Percentiles rank a stretch among this genome's conserved stretches.
Evolutionary conservation across 192 early-diverging fungal genomes (phyloP).

Genomic region (Haplosporangium gracile): DNA sequence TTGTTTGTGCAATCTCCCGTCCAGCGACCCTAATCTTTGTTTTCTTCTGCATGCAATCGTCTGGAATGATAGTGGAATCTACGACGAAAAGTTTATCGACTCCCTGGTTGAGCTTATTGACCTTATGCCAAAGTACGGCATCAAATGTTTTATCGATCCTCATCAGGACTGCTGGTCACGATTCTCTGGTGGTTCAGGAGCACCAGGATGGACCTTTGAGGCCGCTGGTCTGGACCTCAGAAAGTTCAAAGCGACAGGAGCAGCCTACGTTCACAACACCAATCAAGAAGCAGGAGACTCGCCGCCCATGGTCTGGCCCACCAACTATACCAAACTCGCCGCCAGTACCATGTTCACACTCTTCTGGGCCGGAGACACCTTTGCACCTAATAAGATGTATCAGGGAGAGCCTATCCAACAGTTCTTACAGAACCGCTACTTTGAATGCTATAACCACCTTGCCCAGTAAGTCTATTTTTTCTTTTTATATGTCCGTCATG

Average conservation of each 20-base stretch:
- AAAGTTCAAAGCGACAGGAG: slow-evolving; percentile 80
- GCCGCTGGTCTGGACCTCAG: slow-evolving; percentile 80
- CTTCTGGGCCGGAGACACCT: slow-evolving; percentile 82
- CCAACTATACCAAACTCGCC: slow-evolving; percentile 90
- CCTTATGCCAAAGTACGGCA: slow-evolving; percentile 78
- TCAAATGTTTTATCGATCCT: slow-evolving; percentile 90
- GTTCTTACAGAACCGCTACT: slow-evolving; percentile 76
- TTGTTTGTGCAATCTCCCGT: background rate
- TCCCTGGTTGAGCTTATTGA: slow-evolving; percentile 76
- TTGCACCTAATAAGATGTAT: slow-evolving; percentile 77
- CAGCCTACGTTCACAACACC: slow-evolving; percentile 84
- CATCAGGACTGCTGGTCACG: slow-evolving; percentile 90
- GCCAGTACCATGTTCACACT: slow-evolving; percentile 88
- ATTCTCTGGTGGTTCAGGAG: slow-evolving; percentile 86
- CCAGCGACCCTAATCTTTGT: background rate
- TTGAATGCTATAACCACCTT: slow-evolving; percentile 77
- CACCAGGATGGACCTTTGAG: slow-evolving; percentile 91
- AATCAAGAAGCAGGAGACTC: slow-evolving; percentile 64
- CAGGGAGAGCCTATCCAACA: slow-evolving; percentile 75
- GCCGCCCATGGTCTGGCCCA: slow-evolving; percentile 82
- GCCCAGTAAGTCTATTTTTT: slow-evolving; percentile 60
- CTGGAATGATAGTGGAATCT: slow-evolving; percentile 66
- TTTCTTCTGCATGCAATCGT: background rate
- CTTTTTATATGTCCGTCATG: background rate
- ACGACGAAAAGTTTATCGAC: slow-evolving; percentile 87